These are phyloP conservation scores for Cyclanthera cordifolia DNA, from an alignment of 306 rosid species.

Conservation along the genomic window DNA sequence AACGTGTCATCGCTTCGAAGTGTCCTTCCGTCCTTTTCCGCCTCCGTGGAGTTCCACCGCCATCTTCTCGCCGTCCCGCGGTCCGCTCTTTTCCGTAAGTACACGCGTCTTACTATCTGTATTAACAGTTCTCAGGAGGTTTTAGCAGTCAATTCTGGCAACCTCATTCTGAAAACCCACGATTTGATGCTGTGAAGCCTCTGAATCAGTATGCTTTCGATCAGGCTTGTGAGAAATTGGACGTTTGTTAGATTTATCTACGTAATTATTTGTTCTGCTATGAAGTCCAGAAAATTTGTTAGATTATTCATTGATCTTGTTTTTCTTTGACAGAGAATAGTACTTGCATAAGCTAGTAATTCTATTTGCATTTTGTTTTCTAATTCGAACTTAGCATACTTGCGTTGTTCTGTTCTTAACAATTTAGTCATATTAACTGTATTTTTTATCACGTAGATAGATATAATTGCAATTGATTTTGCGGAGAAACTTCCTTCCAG, in stretches of 20 bases:
- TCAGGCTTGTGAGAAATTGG: slow-evolving; percentile 59
- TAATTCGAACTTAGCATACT: neutral
- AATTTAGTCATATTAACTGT: neutral
- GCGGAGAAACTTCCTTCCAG: slow-evolving; percentile 53
- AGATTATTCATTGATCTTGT: neutral
- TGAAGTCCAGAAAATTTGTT: neutral
- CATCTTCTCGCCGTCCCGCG: slow-evolving; percentile 41
- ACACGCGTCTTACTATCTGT: slow-evolving; percentile 71
- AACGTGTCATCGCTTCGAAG: slow-evolving; percentile 56
- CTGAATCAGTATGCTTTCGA: slow-evolving; percentile 51
- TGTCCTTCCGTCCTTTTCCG: slow-evolving; percentile 45
- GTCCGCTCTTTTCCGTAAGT: slow-evolving; percentile 68
- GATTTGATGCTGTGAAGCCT: slow-evolving; percentile 65
- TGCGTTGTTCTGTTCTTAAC: neutral
- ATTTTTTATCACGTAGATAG: slow-evolving; percentile 38
- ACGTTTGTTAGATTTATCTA: slow-evolving; percentile 31
- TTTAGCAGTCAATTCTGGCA: slow-evolving; percentile 54
- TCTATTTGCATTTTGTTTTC: neutral
- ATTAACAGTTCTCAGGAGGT: slow-evolving; percentile 31
- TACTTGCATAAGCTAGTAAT: neutral
- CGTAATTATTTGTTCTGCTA: neutral
- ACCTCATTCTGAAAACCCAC: slow-evolving; percentile 70
- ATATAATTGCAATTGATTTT: slow-evolving; percentile 68
- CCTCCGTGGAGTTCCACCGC: slow-evolving; percentile 63
- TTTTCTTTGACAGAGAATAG: neutral